Percentiles rank a stretch among this genome's conserved stretches.
Conservation (phyloP, 2,329 filamentous ascomycete genomes). For the Dactylellina sp. region DNA sequence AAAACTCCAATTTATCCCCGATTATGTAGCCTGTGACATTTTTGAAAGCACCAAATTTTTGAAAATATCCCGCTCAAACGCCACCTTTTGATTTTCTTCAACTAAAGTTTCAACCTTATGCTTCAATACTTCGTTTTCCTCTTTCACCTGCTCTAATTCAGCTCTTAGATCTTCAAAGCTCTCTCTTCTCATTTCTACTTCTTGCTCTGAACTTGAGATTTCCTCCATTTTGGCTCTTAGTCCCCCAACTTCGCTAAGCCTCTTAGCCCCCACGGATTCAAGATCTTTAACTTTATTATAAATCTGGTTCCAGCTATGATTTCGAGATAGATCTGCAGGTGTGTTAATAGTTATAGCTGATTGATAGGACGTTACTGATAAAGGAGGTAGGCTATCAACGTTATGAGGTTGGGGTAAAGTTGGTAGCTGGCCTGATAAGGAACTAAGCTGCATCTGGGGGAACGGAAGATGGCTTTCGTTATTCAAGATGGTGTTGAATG, state of each 20-base stretch:
- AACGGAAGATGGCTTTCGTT: neutral
- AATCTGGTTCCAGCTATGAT: constrained; percentile 10
- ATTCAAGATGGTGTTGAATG: constrained; percentile 22
- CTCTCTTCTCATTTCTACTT: constrained; percentile 7
- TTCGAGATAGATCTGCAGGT: neutral
- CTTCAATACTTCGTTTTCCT: constrained; percentile 18
- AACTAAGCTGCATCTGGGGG: neutral
- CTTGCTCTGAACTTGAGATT: constrained; percentile 19
- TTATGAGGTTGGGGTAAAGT: constrained; percentile 3
- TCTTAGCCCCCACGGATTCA: constrained; percentile 2
- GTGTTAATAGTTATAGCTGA: constrained; percentile 21
- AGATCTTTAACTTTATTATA: constrained; percentile 10
- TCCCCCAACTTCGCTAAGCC: constrained; percentile 9
- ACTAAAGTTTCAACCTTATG: constrained; percentile 6
- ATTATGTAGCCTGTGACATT: constrained; percentile 4
- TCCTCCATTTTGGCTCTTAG: constrained; percentile 24
- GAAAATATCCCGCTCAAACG: constrained; percentile 21
- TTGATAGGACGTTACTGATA: neutral
- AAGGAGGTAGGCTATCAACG: constrained; percentile 9
- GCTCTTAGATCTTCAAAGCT: neutral
- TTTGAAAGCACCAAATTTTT: constrained; percentile 17
- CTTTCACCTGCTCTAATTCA: constrained; percentile 26
- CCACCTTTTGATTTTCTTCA: constrained; percentile 21
- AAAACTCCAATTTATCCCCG: neutral
- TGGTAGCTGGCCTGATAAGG: neutral